These are phyloP conservation scores for Colletotrichum tropicicola DNA, from an alignment of 2,329 filamentous ascomycete species.

Conservation along the genomic window DNA sequence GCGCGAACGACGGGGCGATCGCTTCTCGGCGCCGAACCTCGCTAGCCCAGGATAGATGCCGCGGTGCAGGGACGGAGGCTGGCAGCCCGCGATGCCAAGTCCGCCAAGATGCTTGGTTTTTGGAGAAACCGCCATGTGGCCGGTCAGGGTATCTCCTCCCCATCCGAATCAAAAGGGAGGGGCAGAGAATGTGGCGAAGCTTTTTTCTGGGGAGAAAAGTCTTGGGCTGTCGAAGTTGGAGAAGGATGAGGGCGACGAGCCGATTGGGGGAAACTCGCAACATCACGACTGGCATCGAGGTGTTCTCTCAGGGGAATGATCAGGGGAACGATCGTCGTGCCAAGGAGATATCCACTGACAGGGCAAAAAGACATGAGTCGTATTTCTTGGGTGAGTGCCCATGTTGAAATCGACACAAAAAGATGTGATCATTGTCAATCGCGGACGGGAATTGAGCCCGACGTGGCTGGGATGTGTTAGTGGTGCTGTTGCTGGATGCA, in stretches of 20 bases:
- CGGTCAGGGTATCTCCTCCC: neutral
- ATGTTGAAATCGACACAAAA: neutral
- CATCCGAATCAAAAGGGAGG: neutral
- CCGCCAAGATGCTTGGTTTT: conserved; percentile 27
- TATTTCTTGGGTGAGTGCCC: neutral
- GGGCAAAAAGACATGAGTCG: neutral
- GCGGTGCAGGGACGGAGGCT: conserved; percentile 3
- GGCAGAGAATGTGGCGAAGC: neutral
- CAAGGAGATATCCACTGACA: neutral
- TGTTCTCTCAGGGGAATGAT: no score
- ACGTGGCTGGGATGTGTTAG: conserved; percentile 21
- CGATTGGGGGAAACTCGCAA: neutral
- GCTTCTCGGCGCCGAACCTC: neutral
- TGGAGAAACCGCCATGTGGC: neutral
- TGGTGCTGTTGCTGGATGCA: neutral
- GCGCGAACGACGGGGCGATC: conserved; percentile 1
- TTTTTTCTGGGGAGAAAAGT: neutral
- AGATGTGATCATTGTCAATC: conserved; percentile 3
- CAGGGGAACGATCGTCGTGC: no score
- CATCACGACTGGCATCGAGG: no score
- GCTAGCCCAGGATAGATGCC: neutral
- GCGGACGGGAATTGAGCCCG: conserved; percentile 28
- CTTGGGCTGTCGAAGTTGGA: neutral
- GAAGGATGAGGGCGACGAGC: neutral
- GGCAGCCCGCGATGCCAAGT: conserved; percentile 21